A percentile compares a stretch with the other conserved stretches of the same genome.
phyloP scores from a whole-genome alignment of 2,329 filamentous ascomycete genomes.

The Xylariaceae sp. region DNA sequence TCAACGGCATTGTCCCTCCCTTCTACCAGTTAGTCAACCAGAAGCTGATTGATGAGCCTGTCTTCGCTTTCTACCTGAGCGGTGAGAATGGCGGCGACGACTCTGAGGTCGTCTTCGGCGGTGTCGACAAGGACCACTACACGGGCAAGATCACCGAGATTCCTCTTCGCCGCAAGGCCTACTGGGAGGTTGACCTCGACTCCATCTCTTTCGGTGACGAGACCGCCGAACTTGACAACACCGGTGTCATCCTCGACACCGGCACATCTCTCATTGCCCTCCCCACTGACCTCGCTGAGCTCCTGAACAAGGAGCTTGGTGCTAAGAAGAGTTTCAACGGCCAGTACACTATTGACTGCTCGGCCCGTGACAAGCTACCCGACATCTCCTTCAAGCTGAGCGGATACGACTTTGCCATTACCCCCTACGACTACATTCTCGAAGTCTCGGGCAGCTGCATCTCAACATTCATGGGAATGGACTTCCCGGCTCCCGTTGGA shows the following conservation, averaged over 20 bases:
- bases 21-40: conserved; percentile 97
- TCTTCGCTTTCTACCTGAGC: conserved; percentile 95
- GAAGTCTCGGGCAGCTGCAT: conserved; percentile 95
- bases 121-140: conserved; percentile 74
- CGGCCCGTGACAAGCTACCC: conserved; percentile 74
- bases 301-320: conserved; percentile 95
- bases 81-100: conserved; percentile 62
- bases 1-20: conserved; percentile 88
- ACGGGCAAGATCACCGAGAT: conserved; percentile 87
- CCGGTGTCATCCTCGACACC: conserved; percentile 95
- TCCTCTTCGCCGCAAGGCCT: conserved; percentile 94
- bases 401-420: conserved; percentile 90
- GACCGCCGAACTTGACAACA: conserved; percentile 84
- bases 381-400: conserved; percentile 87
- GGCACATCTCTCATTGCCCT: conserved; percentile 97
- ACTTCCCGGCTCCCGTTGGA: conserved; percentile 78
- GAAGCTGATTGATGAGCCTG: conserved; percentile 79
- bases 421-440: conserved; percentile 86
- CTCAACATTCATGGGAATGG: conserved; percentile 96
- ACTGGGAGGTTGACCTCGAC: conserved; percentile 98
- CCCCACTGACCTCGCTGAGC: conserved; percentile 83
- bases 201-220: conserved; percentile 83
- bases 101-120: conserved; percentile 87
- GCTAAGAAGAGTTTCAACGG: conserved; percentile 97
- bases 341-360: conserved; percentile 91